These are phyloP conservation scores for Acidomyces sp. DNA, from an alignment of 495 filamentous ascomycete species.

Conservation along the genomic window DNA sequence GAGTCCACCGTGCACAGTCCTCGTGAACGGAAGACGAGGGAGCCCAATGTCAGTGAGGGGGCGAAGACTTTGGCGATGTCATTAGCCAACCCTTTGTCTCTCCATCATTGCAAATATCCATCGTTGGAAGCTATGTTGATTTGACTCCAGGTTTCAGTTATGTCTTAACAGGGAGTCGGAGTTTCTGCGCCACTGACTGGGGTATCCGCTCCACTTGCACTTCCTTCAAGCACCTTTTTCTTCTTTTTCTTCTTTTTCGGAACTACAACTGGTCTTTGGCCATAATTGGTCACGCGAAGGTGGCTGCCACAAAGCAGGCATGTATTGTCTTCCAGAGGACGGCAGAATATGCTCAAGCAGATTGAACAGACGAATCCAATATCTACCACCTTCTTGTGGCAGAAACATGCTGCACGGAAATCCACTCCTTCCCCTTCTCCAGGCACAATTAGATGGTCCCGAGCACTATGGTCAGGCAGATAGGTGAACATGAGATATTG, in stretches of 20 bases:
- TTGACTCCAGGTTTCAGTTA: too few species aligned
- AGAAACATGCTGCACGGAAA: slow-evolving; percentile 95
- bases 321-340: slow-evolving; percentile 23
- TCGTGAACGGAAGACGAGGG: too few species aligned
- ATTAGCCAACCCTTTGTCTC: too few species aligned
- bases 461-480: slow-evolving; percentile 57
- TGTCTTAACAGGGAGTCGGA: slow-evolving; percentile 16
- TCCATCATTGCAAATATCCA: too few species aligned
- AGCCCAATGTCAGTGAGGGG: too few species aligned
- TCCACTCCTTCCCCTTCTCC: slow-evolving; percentile 71
- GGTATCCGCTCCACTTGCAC: slow-evolving; percentile 21
- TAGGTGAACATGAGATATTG: slow-evolving; percentile 97
- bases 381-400: slow-evolving; percentile 81
- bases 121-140: too few species aligned
- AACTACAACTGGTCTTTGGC: slow-evolving; percentile 60
- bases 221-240: slow-evolving; percentile 43
- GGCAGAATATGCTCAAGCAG: slow-evolving; percentile 59
- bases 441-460: slow-evolving; percentile 55
- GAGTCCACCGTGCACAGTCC: too few species aligned
- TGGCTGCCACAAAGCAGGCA: slow-evolving; percentile 88
- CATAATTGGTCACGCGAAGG: slow-evolving; percentile 62
- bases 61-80: too few species aligned
- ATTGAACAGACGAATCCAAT: slow-evolving; percentile 91
- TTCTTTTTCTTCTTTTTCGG: slow-evolving; percentile 65
- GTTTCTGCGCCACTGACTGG: slow-evolving; percentile 22